phyloP scores from a whole-genome alignment of 2,329 filamentous ascomycete genomes.

The Chrysoporthe puriensis region DNA sequence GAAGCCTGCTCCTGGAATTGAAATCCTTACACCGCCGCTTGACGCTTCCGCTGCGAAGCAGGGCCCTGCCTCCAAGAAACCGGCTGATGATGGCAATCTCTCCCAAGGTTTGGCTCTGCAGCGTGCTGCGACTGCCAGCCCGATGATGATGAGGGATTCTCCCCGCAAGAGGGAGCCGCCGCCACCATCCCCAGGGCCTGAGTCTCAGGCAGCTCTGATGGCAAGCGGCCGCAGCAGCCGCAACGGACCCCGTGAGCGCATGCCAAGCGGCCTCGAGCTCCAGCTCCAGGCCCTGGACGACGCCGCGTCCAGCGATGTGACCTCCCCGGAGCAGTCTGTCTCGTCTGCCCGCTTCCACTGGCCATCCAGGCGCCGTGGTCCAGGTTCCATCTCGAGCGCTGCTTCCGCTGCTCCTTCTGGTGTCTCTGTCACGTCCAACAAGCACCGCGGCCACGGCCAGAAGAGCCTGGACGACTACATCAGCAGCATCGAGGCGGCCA shows the following conservation, averaged over 20 bases:
- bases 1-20: slow-evolving; percentile 19
- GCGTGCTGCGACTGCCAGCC: slow-evolving; percentile 69
- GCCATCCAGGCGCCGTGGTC: slow-evolving; percentile 56
- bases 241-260: slow-evolving; percentile 76
- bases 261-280: slow-evolving; percentile 70
- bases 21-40: slow-evolving; percentile 29
- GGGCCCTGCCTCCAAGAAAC: slow-evolving; percentile 42
- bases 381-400: slow-evolving; percentile 61
- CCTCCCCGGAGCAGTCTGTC: slow-evolving; percentile 59
- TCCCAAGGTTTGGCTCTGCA: slow-evolving; percentile 53
- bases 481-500: slow-evolving; percentile 79
- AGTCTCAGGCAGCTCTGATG: slow-evolving; percentile 65
- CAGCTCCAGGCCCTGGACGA: slow-evolving; percentile 64
- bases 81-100: slow-evolving; percentile 48
- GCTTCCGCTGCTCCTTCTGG: slow-evolving; percentile 50
- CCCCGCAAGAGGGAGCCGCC: slow-evolving; percentile 52
- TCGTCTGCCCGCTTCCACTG: slow-evolving; percentile 60
- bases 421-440: slow-evolving; percentile 54
- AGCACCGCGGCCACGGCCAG: slow-evolving; percentile 59
- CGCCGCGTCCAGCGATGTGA: slow-evolving; percentile 55
- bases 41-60: slow-evolving; percentile 29
- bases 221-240: slow-evolving; percentile 62
- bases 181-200: slow-evolving; percentile 70
- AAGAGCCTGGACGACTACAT: slow-evolving; percentile 83
- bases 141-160: slow-evolving; percentile 63